Evolutionary conservation across 495 filamentous ascomycete genomes (phyloP).

Genomic region (Talaromyces adpressus): DNA sequence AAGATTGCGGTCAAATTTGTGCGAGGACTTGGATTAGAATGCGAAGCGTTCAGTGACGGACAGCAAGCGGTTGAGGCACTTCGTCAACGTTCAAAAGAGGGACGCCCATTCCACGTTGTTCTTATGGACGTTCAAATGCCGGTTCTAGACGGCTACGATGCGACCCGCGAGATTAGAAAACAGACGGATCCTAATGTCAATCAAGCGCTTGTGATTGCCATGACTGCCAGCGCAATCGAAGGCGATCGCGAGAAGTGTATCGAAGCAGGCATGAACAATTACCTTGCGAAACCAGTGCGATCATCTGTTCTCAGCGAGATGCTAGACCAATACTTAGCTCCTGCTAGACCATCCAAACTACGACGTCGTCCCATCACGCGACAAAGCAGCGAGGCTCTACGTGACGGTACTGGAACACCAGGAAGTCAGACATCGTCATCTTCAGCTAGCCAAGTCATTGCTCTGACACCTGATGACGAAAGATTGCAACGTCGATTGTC

Average conservation of each 20-base stretch:
- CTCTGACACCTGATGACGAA: constrained; percentile 21
- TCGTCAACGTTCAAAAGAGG: constrained; percentile 58
- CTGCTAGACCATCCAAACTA: constrained; percentile 41
- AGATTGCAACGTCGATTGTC: constrained; percentile 9
- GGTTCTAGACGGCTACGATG: constrained; percentile 87
- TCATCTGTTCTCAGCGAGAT: constrained; percentile 66
- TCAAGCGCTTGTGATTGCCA: constrained; percentile 78
- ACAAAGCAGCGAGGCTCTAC: constrained; percentile 22
- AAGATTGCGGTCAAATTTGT: constrained; percentile 90
- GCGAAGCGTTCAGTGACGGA: constrained; percentile 80
- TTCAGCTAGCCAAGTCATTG: constrained; percentile 17
- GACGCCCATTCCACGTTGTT: constrained; percentile 64
- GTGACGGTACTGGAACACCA: constrained; percentile 26
- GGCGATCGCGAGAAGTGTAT: constrained; percentile 89
- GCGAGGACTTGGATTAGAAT: constrained; percentile 70
- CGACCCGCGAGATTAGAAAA: constrained; percentile 69
- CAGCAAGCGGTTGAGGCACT: constrained; percentile 80
- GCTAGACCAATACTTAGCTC: constrained; percentile 61
- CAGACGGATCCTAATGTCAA: constrained; percentile 68
- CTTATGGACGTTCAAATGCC: constrained; percentile 98
- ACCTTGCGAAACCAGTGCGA: constrained; percentile 85
- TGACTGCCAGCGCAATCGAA: constrained; percentile 89
- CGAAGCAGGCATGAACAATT: constrained; percentile 92
- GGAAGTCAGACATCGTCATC: constrained; percentile 28
- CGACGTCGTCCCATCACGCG: constrained; percentile 27